These are phyloP conservation scores for Silene coronaria DNA, from an alignment of 179 eudicot species.

Conservation along the genomic window DNA sequence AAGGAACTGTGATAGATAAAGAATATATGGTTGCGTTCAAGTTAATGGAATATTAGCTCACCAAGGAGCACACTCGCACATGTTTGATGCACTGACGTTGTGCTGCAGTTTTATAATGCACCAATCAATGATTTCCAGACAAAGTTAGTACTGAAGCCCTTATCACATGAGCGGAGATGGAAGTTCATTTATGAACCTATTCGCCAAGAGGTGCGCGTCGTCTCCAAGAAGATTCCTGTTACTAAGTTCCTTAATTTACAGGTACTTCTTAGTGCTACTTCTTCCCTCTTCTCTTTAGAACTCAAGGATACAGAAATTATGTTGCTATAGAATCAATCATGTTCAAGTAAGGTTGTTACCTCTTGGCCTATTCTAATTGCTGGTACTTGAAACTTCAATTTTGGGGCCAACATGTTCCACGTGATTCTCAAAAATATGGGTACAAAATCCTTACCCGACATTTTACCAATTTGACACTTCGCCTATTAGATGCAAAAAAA, in stretches of 20 bases:
- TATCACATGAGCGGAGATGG: slow-evolving; percentile 63
- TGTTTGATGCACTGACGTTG: slow-evolving; percentile 12
- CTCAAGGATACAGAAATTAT: background rate
- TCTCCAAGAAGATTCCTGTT: slow-evolving; percentile 83
- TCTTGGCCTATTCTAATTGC: background rate
- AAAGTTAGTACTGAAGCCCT: slow-evolving; percentile 77
- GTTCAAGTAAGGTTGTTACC: background rate
- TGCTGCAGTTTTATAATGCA: slow-evolving; percentile 61
- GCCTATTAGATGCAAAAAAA: no score
- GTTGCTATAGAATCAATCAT: background rate
- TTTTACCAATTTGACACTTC: no score
- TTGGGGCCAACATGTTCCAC: background rate
- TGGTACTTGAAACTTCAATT: background rate
- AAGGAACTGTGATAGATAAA: background rate
- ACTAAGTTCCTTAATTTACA: slow-evolving; percentile 80
- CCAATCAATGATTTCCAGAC: slow-evolving; percentile 65
- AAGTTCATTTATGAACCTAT: slow-evolving; percentile 71
- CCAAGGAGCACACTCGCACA: background rate
- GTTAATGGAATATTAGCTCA: background rate
- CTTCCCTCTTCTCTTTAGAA: background rate
- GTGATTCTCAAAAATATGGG: background rate
- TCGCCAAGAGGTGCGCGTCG: slow-evolving; percentile 60
- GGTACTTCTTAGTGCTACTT: slow-evolving; percentile 30
- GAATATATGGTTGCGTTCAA: background rate
- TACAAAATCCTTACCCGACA: background rate